Evolutionary conservation across 805 yeast species (phyloP).

Genomic region (Starmerella sp.): DNA sequence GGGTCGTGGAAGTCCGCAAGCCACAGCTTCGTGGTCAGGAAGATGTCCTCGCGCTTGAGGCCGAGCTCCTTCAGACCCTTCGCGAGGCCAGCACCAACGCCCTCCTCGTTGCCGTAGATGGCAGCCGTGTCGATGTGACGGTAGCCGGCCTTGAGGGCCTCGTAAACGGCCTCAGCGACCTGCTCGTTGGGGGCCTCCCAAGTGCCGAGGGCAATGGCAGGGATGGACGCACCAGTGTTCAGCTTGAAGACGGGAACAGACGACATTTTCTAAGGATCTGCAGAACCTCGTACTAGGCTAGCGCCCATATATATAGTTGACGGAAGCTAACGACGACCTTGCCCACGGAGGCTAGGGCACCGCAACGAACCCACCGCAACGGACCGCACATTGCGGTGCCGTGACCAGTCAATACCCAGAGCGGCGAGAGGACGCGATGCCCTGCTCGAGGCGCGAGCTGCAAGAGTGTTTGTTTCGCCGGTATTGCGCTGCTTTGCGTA

Average conservation of each 20-base stretch:
- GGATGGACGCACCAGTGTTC: slow-evolving; percentile 49
- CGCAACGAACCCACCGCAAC: background rate
- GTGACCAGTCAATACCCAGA: background rate
- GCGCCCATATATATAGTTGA: background rate
- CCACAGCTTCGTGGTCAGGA: slow-evolving; percentile 57
- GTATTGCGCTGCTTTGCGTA: too few species aligned
- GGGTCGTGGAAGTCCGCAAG: slow-evolving; percentile 32
- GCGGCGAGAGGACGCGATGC: too few species aligned
- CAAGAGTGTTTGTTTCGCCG: too few species aligned
- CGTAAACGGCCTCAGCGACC: slow-evolving; percentile 42
- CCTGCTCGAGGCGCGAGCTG: too few species aligned
- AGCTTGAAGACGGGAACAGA: slow-evolving; percentile 33
- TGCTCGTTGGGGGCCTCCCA: slow-evolving; percentile 40
- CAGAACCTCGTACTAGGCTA: too few species aligned
- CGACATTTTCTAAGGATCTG: slow-evolving; percentile 2
- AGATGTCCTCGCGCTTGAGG: slow-evolving; percentile 40
- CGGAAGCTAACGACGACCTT: background rate
- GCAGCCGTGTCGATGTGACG: slow-evolving; percentile 69
- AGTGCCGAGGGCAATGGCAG: slow-evolving; percentile 62
- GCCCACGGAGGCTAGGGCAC: background rate
- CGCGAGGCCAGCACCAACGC: slow-evolving; percentile 46
- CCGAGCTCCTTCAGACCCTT: slow-evolving; percentile 24
- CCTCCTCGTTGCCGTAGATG: slow-evolving; percentile 54
- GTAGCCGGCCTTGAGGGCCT: slow-evolving; percentile 55
- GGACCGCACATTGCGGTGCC: background rate